Base-by-base conservation (phyloP, 2,329 filamentous ascomycete genomes). In the Trichoderma koningiopsis region DNA sequence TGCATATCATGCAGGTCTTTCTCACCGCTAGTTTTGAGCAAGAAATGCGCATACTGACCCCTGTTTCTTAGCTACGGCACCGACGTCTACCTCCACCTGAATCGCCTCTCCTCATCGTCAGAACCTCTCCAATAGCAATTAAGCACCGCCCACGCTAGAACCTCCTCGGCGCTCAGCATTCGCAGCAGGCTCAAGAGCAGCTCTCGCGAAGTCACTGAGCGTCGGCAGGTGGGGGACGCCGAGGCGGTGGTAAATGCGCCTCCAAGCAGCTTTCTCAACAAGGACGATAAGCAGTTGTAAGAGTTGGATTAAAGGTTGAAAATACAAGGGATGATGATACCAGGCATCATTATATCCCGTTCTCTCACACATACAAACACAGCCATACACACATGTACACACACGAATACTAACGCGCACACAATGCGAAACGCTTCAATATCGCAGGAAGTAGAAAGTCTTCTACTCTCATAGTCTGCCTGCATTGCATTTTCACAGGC, bases 21-120 rank as follows among this genome's bases (percentile, higher is more conserved):
- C n/a, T 49, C 27, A 40, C n/a, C 29, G 40, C 40, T 76, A 80
- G 72, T 72, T 62, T 37, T 35, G 47, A 14, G 58, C 40, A 58
- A 75, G 8, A 13, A 37, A n/a, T 40, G 7, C 24, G 29, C 14
- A 2, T 56, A 57, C 53, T 66, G 29, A 66, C 63, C 3, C 55
- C 16, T n/a, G 13, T 19, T 58, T 4, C 19, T 7, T 29, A 66
- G 95, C 70, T 99, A 99, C 81, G 96, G 96, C 73, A 99, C 96
- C 62, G 96, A 99, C 78, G 96, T 98, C 64, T 99, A 99, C 82
- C 91, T 99, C 59, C 96, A 99, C 80, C 89, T 99, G 62, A 99
- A 99, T 83, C 89, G 96, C 68, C 87, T 99, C 31, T 97, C 94
- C 55, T 97, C 93, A 73, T 97, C 93, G 47, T 97, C 94, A 31